Evolutionary conservation across 2,329 filamentous ascomycete species (phyloP).

Genomic region (Penicillium olsonii): DNA sequence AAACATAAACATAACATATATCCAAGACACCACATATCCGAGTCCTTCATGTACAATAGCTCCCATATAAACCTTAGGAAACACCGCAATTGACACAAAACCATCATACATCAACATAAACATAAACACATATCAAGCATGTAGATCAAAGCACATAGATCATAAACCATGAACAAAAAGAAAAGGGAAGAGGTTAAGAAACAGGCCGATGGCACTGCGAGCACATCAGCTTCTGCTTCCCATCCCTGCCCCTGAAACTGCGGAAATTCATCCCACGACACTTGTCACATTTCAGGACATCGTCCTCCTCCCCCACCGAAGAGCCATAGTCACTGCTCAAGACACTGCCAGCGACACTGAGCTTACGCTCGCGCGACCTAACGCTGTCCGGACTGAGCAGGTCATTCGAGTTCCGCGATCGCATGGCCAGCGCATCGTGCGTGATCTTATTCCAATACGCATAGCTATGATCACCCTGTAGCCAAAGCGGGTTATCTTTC

Average conservation of each 20-base stretch:
- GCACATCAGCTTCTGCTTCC: conserved; percentile 62
- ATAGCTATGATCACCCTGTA: conserved; percentile 54
- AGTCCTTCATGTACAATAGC: neutral
- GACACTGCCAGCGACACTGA: conserved; percentile 52
- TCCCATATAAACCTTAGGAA: neutral
- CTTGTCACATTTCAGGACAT: conserved; percentile 57
- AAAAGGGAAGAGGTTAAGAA: conserved; percentile 11
- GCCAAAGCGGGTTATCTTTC: conserved; percentile 48
- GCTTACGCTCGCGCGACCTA: conserved; percentile 32
- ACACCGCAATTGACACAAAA: neutral
- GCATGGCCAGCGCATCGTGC: conserved; percentile 40
- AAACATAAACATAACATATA: neutral
- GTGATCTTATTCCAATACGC: conserved; percentile 54
- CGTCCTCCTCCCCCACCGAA: conserved; percentile 44
- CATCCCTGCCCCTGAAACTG: conserved; percentile 56
- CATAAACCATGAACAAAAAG: conserved; percentile 1
- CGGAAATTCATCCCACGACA: conserved; percentile 66
- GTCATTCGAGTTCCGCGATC: conserved; percentile 22
- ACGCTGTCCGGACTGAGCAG: conserved; percentile 23
- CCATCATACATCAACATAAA: neutral
- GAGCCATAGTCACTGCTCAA: conserved; percentile 60
- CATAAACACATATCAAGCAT: neutral
- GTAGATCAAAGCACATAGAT: neutral
- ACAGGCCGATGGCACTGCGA: conserved; percentile 50
- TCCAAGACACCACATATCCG: neutral